A percentile compares a stretch with the other conserved stretches of the same genome.
Conservation (phyloP, 2,329 filamentous ascomycete species). For the Beauveria medogensis region DNA sequence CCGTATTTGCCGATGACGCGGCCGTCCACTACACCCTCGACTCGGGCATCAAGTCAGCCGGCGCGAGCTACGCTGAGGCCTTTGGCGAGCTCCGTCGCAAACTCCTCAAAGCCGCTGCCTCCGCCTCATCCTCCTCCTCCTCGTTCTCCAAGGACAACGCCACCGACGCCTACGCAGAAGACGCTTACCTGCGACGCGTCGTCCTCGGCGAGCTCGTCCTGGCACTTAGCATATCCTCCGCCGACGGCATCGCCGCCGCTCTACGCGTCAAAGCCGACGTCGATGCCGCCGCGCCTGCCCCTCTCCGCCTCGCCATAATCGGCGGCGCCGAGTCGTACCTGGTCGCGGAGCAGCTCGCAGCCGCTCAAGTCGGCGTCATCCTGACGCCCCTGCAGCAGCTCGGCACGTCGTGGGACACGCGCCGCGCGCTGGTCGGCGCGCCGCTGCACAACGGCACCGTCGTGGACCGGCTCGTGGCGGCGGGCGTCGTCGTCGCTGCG, state of each 20-base stretch:
- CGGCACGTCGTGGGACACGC: slow-evolving; percentile 50
- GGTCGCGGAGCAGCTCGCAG: slow-evolving; percentile 48
- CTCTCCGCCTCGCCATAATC: slow-evolving; percentile 47
- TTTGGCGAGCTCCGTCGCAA: slow-evolving; percentile 44
- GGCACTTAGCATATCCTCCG: slow-evolving; percentile 52
- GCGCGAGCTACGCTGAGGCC: slow-evolving; percentile 45
- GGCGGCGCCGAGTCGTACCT: slow-evolving; percentile 57
- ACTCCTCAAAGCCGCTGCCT: slow-evolving; percentile 42
- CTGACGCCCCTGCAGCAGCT: slow-evolving; percentile 52
- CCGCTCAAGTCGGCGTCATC: slow-evolving; percentile 49
- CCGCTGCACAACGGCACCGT: slow-evolving; percentile 59
- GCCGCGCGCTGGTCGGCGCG: slow-evolving; percentile 53
- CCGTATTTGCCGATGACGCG: slow-evolving; percentile 46
- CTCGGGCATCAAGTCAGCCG: slow-evolving; percentile 28
- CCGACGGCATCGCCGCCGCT: slow-evolving; percentile 52
- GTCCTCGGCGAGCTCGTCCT: slow-evolving; percentile 46
- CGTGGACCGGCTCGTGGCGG: slow-evolving; percentile 47
- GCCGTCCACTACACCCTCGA: slow-evolving; percentile 53
- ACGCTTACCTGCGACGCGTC: slow-evolving; percentile 44
- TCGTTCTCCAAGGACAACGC: slow-evolving; percentile 24
- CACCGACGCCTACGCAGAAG: slow-evolving; percentile 38
- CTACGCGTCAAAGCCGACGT: slow-evolving; percentile 51
- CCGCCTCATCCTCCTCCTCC: slow-evolving; percentile 27
- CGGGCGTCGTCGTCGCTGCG: slow-evolving; percentile 50
- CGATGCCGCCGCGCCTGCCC: slow-evolving; percentile 28